A percentile compares a stretch with the other conserved stretches of the same genome.
Evolutionary conservation across 2,329 filamentous ascomycete species (phyloP).

Genomic region (Colletotrichum kahawae): DNA sequence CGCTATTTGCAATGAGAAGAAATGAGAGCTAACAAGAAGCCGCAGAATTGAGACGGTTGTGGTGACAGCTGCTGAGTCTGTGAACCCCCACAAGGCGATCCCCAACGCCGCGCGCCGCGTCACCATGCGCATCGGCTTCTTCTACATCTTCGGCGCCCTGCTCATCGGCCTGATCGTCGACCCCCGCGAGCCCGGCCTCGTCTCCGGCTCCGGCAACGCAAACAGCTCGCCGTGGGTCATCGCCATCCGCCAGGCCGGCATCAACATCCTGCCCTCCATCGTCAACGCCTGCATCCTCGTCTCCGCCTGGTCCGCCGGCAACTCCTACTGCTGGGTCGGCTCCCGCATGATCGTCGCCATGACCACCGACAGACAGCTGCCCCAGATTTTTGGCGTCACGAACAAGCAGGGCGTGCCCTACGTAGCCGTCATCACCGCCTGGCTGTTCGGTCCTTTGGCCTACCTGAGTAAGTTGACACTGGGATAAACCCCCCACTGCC

Average conservation of each 20-base stretch:
- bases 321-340: slow-evolving; percentile 46
- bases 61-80: slow-evolving; percentile 47
- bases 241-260: slow-evolving; percentile 43
- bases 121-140: slow-evolving; percentile 48
- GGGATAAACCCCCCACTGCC: slow-evolving; percentile 49
- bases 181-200: slow-evolving; percentile 43
- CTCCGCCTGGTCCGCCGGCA: slow-evolving; percentile 49
- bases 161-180: slow-evolving; percentile 49
- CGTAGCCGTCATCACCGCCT: slow-evolving; percentile 40
- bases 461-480: slow-evolving; percentile 42
- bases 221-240: slow-evolving; percentile 52
- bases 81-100: slow-evolving; percentile 45
- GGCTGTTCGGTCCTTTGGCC: slow-evolving; percentile 43
- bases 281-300: slow-evolving; percentile 55
- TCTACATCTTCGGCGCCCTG: slow-evolving; percentile 49
- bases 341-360: slow-evolving; percentile 46
- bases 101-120: slow-evolving; percentile 49
- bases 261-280: slow-evolving; percentile 46
- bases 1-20: not conserved
- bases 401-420: slow-evolving; percentile 47
- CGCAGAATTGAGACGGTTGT: slow-evolving; percentile 25
- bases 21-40: not conserved
- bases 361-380: slow-evolving; percentile 25
- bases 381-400: slow-evolving; percentile 42
- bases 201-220: slow-evolving; percentile 35